Base-by-base conservation (phyloP, 2,329 filamentous ascomycete genomes). In the Meredithiella fracta region DNA sequence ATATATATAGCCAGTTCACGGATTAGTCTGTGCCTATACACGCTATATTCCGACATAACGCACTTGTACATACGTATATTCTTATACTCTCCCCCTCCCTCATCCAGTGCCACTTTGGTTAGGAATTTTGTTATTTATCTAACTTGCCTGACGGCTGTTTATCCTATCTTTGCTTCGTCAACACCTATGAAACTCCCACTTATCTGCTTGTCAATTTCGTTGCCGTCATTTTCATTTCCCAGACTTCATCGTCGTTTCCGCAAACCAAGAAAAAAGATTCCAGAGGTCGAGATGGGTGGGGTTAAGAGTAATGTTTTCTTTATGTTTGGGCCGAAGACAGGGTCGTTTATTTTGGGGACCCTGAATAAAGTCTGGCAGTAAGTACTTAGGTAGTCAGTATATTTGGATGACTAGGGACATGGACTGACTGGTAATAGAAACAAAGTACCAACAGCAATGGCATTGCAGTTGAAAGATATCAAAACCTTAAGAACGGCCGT, bases 381-480 rank as follows among this genome's bases (percentile, higher is more conserved):
- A 57, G 51, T 57, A 34, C 23, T 31, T 34, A 3, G n/a, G 8
- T n/a, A 44, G 11, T 14, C 11, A 22, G 9, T 15, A 9, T 23
- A 22, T 42, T 14, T 42, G 9, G 15, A 15, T 25, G 4, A 17
- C 5, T 3, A 14, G n/a, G 22, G 11, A 23, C 1, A 17, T 37
- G 29, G 6, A 31, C 6, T 6, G 5, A 31, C 20, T 6, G 22
- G 7, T 34, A 47, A 47, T 17, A 11, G 20, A n/a, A 54, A 23
- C 8, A 26, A 23, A 57, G 55, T 17, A 47, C n/a, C 17, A 54
- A 53, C 7, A 57, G 51, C 55, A 26, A 57, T 57, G 55, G 50
- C 55, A 14, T 51, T 53, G 15, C 55, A 57, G 25, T 40, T 57
- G 4, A 49, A 50, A 7, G 55, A 57, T 38, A 47, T 54, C 25